These are phyloP conservation scores for Inga oerstediana DNA, from an alignment of 306 rosid genomes.

Conservation along the genomic window DNA sequence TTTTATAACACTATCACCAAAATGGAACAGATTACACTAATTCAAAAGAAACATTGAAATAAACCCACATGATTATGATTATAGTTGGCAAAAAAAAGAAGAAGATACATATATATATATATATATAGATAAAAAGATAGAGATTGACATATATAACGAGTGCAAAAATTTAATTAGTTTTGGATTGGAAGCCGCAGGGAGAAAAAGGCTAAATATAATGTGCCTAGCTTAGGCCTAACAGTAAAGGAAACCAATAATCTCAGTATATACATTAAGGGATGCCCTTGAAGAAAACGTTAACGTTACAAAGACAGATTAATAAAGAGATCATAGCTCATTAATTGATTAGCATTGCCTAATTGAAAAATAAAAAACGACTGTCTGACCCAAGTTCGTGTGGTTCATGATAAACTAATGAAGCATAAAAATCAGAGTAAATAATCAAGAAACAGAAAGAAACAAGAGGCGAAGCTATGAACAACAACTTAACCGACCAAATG, in stretches of 20 bases:
- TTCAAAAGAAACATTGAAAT: too few relatives aligned
- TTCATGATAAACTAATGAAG: too few relatives aligned
- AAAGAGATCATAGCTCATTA: not conserved
- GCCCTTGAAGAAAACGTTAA: conserved; percentile 27
- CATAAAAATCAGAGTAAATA: too few relatives aligned
- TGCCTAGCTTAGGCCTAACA: conserved; percentile 40
- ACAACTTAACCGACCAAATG: too few relatives aligned
- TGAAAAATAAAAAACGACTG: not conserved
- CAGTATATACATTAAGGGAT: conserved; percentile 39
- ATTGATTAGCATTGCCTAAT: conserved; percentile 32
- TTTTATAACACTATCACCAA: too few relatives aligned
- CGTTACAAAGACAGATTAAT: conserved; percentile 11
- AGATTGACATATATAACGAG: not conserved
- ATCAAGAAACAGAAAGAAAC: too few relatives aligned
- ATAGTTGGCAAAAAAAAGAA: too few relatives aligned
- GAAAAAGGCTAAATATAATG: conserved; percentile 34
- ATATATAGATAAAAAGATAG: not conserved
- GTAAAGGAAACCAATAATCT: conserved; percentile 35
- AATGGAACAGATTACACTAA: too few relatives aligned
- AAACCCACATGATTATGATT: too few relatives aligned
- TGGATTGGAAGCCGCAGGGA: conserved; percentile 43
- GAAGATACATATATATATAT: not conserved
- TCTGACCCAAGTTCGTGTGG: too few relatives aligned
- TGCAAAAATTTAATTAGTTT: conserved; percentile 33
- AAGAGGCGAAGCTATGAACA: too few relatives aligned